phyloP scores from a whole-genome alignment of 2,329 filamentous ascomycete species.

The Neophaeococcomyces mojaviensis region DNA sequence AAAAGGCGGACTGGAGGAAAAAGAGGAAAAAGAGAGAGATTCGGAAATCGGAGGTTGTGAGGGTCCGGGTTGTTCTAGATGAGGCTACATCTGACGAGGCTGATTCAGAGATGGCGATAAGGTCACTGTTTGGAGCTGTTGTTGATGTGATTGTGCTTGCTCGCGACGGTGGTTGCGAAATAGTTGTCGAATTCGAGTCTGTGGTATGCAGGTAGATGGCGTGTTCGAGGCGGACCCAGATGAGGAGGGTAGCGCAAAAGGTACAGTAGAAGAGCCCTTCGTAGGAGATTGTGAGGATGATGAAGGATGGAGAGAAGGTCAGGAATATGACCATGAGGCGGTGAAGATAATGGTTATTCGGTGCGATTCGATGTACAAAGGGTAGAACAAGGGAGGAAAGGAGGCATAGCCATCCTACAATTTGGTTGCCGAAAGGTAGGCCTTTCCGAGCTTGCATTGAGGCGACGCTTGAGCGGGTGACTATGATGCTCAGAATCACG shows the following conservation, averaged over 20 bases:
- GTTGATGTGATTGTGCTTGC: constrained; percentile 17
- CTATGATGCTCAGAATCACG: constrained; percentile 69
- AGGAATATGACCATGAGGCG: constrained; percentile 83
- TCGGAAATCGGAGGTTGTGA: constrained; percentile 75
- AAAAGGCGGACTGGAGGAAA: constrained; percentile 90
- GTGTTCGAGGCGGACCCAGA: constrained; percentile 90
- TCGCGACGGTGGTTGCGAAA: constrained; percentile 7
- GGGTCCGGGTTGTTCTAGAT: constrained; percentile 49
- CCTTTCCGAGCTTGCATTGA: constrained; percentile 80
- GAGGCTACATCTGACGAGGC: constrained; percentile 22
- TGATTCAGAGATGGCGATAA: constrained; percentile 21
- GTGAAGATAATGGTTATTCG: constrained; percentile 83
- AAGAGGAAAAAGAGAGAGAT: constrained; percentile 93
- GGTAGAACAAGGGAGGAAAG: constrained; percentile 71
- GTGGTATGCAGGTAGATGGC: constrained; percentile 51
- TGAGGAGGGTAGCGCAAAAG: constrained; percentile 72
- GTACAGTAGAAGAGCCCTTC: constrained; percentile 93
- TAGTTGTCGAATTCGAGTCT: constrained; percentile 15
- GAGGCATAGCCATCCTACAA: constrained; percentile 78
- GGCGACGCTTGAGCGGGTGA: constrained; percentile 77
- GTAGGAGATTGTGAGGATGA: constrained; percentile 94
- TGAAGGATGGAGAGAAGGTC: constrained; percentile 84
- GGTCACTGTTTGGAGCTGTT: constrained; percentile 13
- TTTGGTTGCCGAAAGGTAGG: constrained; percentile 77
- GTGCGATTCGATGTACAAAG: constrained; percentile 69